phyloP scores from a whole-genome alignment of 305 asterid genomes.

The Fraxinus platypoda region DNA sequence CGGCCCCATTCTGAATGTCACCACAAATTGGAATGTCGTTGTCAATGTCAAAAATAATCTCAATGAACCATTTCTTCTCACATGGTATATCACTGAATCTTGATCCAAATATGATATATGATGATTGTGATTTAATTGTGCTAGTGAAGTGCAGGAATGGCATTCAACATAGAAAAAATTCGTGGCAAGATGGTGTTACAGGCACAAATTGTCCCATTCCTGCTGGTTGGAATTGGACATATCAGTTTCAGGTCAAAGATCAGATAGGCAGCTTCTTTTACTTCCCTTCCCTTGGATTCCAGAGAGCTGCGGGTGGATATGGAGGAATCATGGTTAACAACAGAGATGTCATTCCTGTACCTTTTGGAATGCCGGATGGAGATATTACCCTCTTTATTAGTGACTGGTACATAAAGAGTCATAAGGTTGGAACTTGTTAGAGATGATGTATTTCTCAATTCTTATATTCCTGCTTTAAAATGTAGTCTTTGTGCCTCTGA shows the following conservation, averaged over 20 bases:
- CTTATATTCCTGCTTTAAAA: conserved; percentile 9
- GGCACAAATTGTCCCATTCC: conserved; percentile 95
- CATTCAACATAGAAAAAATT: conserved; percentile 76
- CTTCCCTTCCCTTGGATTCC: conserved; percentile 76
- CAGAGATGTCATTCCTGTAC: conserved; percentile 75
- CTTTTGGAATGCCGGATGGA: conserved; percentile 74
- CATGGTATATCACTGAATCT: conserved; percentile 55
- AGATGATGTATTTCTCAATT: conserved; percentile 2
- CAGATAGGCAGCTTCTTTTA: conserved; percentile 96
- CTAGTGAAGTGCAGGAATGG: conserved; percentile 73
- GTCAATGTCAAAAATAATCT: conserved; percentile 81
- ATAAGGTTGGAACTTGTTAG: conserved; percentile 67
- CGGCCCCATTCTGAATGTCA: conserved; percentile 80
- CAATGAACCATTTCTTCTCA: conserved; percentile 80
- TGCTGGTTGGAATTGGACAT: conserved; percentile 96
- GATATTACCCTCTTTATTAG: conserved; percentile 74
- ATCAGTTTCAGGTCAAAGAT: conserved; percentile 90
- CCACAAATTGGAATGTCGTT: conserved; percentile 92
- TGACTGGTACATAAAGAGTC: conserved; percentile 83
- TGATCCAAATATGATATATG: conserved; percentile 13
- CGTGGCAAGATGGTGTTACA: conserved; percentile 89
- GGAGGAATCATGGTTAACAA: conserved; percentile 86
- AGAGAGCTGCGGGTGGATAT: conserved; percentile 85
- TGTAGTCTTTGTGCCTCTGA: conserved; percentile 10
- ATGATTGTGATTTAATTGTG: conserved; percentile 29